phyloP scores from a whole-genome alignment of 1,139 yeast species.

The Groenewaldozyma sp. region DNA sequence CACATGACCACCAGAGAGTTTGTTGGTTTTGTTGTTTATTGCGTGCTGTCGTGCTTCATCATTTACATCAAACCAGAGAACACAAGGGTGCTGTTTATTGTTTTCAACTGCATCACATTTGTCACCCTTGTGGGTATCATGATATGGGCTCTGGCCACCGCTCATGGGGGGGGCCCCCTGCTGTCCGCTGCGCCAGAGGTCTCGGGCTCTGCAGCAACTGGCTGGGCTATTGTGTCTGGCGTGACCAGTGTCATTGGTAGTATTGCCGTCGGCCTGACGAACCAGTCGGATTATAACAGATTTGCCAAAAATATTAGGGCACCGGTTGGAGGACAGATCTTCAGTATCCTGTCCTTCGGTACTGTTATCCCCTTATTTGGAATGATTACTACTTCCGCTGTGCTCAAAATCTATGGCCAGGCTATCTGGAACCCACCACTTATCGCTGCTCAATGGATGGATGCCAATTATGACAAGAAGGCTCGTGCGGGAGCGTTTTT shows the following conservation, averaged over 20 bases:
- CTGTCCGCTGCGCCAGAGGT: slow-evolving; percentile 11
- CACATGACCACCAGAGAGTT: slow-evolving; percentile 25
- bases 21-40: slow-evolving; percentile 23
- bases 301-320: slow-evolving; percentile 19
- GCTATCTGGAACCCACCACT: slow-evolving; percentile 17
- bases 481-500: slow-evolving; percentile 34
- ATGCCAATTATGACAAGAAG: slow-evolving; percentile 8
- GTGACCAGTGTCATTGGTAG: slow-evolving; percentile 12
- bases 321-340: slow-evolving; percentile 16
- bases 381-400: slow-evolving; percentile 20
- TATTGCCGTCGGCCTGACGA: slow-evolving; percentile 27
- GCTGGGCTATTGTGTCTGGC: slow-evolving; percentile 15
- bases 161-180: slow-evolving; percentile 16
- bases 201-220: slow-evolving; percentile 14
- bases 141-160: slow-evolving; percentile 16
- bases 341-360: slow-evolving; percentile 17
- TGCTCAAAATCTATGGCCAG: slow-evolving; percentile 16
- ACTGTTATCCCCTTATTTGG: slow-evolving; percentile 22
- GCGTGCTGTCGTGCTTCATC: slow-evolving; percentile 19
- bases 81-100: slow-evolving; percentile 10
- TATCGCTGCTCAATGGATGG: slow-evolving; percentile 9
- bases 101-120: slow-evolving; percentile 10
- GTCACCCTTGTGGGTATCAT: slow-evolving; percentile 11
- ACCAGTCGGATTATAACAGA: slow-evolving; percentile 30
- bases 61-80: slow-evolving; percentile 20